phyloP scores from a whole-genome alignment of 2,329 filamentous ascomycete species.

The Arthrobotrys entomopaga region DNA sequence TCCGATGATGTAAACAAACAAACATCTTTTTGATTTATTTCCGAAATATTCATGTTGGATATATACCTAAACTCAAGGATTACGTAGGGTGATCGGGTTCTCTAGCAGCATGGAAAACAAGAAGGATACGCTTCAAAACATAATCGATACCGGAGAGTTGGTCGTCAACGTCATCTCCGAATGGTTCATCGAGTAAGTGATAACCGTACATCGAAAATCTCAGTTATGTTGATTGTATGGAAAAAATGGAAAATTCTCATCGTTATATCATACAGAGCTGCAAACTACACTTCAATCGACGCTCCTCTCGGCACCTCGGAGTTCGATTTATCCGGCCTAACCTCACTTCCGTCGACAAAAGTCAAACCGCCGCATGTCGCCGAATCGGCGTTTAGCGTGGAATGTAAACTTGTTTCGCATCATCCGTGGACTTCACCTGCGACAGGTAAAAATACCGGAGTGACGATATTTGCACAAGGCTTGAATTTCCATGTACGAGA shows the following conservation, averaged over 20 bases:
- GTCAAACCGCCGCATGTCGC: constrained; percentile 78
- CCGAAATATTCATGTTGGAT: constrained; percentile 65
- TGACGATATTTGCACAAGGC: constrained; percentile 81
- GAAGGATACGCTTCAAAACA: constrained; percentile 83
- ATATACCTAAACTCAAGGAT: constrained; percentile 58
- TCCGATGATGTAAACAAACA: constrained; percentile 72
- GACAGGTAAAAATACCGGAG: constrained; percentile 78
- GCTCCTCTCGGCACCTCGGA: constrained; percentile 80
- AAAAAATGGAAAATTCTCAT: too few relatives aligned
- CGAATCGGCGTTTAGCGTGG: constrained; percentile 84
- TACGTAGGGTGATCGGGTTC: constrained; percentile 65
- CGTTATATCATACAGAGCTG: constrained; percentile 66
- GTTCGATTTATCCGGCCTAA: constrained; percentile 81
- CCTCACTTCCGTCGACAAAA: constrained; percentile 72
- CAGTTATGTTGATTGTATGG: not conserved
- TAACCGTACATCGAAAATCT: not conserved
- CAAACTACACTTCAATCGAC: constrained; percentile 82
- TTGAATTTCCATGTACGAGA: constrained; percentile 88
- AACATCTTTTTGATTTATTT: too few relatives aligned
- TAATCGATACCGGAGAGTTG: constrained; percentile 77
- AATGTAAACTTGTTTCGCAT: constrained; percentile 78
- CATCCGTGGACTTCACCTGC: constrained; percentile 78
- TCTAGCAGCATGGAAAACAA: constrained; percentile 69
- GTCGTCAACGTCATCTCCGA: constrained; percentile 89
- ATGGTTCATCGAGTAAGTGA: constrained; percentile 74